Evolutionary conservation across 2,329 filamentous ascomycete species (phyloP), one percentile per base, ranked within the genome.

Genomic region (Trichoderma simmonsii): DNA sequence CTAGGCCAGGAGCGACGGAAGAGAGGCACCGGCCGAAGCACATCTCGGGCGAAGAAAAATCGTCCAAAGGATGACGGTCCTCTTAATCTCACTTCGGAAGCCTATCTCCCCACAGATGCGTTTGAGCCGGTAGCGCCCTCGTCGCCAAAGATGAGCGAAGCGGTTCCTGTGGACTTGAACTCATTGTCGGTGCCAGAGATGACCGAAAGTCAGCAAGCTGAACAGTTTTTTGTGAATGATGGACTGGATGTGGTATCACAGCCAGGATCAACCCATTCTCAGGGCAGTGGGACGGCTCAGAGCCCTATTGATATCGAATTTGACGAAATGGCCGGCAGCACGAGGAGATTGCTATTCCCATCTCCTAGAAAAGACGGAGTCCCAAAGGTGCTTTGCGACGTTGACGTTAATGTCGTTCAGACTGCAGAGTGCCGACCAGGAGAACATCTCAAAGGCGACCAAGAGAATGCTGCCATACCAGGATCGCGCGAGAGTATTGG

Each of bases 291-390:
- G 60, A 88, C 87, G 34, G 86, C 84, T 18, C 82, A 87, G 63
- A 90, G 86, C 75, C 89, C 89, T 18, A 88, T 91, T 39, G 83
- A 87, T 54, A 60, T 36, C 18, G 85, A 86, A 39, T 82, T 87
- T 64, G 81, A 85, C 69, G 80, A 83, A n/a, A 80, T 82, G 14
- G 80, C 86, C 21, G 88, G 87, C 39, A 82, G 79, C 66, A 94
- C 92, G 0, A 87, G 92, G 73, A 86, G 93, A 72, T 81, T 95
- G 3, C 85, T 96, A 1, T 96, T 96, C 77, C 92, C 93, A 1
- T 94, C 92, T 0, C 93, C 93, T 2, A 86, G 90, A 57, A 92
- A 91, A 75, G 87, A 89, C 34, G 88, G 87, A 43, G 85, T 88
- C 60, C 82, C 86, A 1, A 93, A 90, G 78, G 86, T 88, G 26